Percentiles rank a stretch among this genome's conserved stretches.
Evolutionary conservation across 306 rosid genomes (phyloP).

Genomic region (Cyclanthera cordifolia): DNA sequence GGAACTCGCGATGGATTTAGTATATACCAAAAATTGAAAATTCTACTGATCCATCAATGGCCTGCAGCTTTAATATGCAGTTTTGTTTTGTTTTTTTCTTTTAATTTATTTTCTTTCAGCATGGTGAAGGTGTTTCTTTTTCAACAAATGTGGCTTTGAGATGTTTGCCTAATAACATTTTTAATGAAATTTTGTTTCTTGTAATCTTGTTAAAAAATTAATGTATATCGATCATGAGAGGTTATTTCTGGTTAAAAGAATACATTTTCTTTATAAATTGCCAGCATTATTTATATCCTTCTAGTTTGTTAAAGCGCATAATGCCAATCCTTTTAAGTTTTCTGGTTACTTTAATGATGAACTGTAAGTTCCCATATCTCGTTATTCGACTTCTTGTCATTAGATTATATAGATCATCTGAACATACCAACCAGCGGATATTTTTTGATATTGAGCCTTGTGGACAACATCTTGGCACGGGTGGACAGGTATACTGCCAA

Average conservation of each 20-base stretch:
- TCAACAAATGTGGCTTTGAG: neutral
- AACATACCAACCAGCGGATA: conserved; percentile 82
- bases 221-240: too few species aligned
- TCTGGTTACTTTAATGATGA: neutral
- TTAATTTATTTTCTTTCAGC: neutral
- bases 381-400: conserved; percentile 14
- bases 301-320: neutral
- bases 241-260: neutral
- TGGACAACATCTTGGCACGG: conserved; percentile 77
- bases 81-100: neutral
- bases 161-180: neutral
- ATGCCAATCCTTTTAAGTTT: neutral
- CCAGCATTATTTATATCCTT: neutral
- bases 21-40: neutral
- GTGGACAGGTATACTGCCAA: conserved; percentile 70
- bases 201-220: too few species aligned
- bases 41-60: neutral
- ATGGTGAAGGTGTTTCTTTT: neutral
- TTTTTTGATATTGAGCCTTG: conserved; percentile 80
- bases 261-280: neutral
- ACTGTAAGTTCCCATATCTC: neutral
- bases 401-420: conserved; percentile 82
- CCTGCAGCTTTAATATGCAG: neutral
- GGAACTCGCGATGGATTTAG: neutral
- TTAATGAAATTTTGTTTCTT: neutral